Percentiles rank a stretch among this genome's conserved stretches.
Evolutionary conservation across 768 basidiomycete species (phyloP).

Genomic region (Lactarius deliciosus): DNA sequence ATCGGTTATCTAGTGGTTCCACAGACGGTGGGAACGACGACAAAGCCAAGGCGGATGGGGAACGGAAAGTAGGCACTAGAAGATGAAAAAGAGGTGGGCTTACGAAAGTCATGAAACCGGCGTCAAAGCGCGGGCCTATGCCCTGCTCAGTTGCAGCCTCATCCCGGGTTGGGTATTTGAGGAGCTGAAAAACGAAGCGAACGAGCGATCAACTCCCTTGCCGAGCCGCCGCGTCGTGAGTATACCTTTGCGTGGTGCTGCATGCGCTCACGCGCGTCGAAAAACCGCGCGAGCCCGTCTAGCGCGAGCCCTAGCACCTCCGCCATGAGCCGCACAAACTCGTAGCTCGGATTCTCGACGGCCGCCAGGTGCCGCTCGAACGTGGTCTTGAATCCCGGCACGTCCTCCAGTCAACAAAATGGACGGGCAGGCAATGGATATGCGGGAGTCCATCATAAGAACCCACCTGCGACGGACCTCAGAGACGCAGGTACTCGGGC

Average conservation of each 20-base stretch:
- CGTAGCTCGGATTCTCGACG: slow-evolving; percentile 58
- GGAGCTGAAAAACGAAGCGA: slow-evolving; percentile 41
- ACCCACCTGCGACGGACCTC: slow-evolving; percentile 71
- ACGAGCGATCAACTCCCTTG: slow-evolving; percentile 24
- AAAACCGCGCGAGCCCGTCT: slow-evolving; percentile 62
- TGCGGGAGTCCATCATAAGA: no score
- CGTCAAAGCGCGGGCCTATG: slow-evolving; percentile 83
- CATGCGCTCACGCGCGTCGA: slow-evolving; percentile 47
- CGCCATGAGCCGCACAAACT: slow-evolving; percentile 59
- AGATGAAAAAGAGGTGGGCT: slow-evolving; percentile 29
- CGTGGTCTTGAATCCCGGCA: slow-evolving; percentile 59
- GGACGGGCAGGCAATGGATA: no score
- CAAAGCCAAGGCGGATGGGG: neutral
- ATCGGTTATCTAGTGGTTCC: no score
- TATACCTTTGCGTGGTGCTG: no score
- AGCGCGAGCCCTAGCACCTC: slow-evolving; percentile 68
- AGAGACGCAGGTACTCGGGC: slow-evolving; percentile 66
- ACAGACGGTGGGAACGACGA: no score
- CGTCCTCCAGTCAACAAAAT: no score
- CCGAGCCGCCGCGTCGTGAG: no score
- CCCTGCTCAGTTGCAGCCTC: slow-evolving; percentile 60
- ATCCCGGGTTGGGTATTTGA: slow-evolving; percentile 71
- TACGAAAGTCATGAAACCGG: slow-evolving; percentile 80
- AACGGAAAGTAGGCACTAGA: neutral
- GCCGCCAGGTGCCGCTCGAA: slow-evolving; percentile 59